Evolutionary conservation across 2,329 filamentous ascomycete species (phyloP).

Genomic region (Colletotrichum spinosum): DNA sequence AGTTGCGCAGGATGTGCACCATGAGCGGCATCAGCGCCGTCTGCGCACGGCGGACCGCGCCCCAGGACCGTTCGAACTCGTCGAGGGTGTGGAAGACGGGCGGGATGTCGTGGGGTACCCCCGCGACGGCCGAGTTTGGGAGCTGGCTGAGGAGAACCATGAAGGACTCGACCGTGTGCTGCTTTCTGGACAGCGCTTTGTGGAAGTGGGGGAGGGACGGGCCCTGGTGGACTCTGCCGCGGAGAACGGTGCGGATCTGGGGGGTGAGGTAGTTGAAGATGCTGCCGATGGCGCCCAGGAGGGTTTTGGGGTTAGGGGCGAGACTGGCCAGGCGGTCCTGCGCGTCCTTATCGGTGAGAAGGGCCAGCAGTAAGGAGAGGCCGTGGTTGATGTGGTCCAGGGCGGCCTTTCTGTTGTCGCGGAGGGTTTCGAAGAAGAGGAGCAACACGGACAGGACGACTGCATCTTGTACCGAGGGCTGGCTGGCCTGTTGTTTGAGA

Average conservation of each 20-base stretch:
- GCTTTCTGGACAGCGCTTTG: constrained; percentile 37
- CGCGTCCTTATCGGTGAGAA: constrained; percentile 43
- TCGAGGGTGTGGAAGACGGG: constrained; percentile 40
- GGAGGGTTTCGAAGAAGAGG: constrained; percentile 46
- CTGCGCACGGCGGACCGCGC: constrained; percentile 32
- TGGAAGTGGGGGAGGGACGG: constrained; percentile 42
- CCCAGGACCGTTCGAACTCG: constrained; percentile 42
- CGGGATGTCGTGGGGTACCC: constrained; percentile 36
- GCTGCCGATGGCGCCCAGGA: constrained; percentile 41
- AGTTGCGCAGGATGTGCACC: constrained; percentile 37
- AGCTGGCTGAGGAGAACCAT: constrained; percentile 42
- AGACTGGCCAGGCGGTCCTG: constrained; percentile 33
- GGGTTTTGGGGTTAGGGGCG: constrained; percentile 42
- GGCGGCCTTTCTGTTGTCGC: constrained; percentile 46
- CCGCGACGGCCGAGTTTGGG: constrained; percentile 9
- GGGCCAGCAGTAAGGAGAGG: constrained; percentile 46
- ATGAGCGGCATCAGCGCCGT: constrained; percentile 38
- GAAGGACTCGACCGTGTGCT: constrained; percentile 44
- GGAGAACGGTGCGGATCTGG: constrained; percentile 42
- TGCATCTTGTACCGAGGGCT: constrained; percentile 43
- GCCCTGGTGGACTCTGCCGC: constrained; percentile 38
- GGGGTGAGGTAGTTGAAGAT: constrained; percentile 40
- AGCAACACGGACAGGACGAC: constrained; percentile 47
- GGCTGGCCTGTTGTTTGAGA: constrained; percentile 45
- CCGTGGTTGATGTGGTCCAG: constrained; percentile 51